These are phyloP conservation scores for Amanita subjunquillea DNA, from an alignment of 768 basidiomycete species.

Conservation along the genomic window DNA sequence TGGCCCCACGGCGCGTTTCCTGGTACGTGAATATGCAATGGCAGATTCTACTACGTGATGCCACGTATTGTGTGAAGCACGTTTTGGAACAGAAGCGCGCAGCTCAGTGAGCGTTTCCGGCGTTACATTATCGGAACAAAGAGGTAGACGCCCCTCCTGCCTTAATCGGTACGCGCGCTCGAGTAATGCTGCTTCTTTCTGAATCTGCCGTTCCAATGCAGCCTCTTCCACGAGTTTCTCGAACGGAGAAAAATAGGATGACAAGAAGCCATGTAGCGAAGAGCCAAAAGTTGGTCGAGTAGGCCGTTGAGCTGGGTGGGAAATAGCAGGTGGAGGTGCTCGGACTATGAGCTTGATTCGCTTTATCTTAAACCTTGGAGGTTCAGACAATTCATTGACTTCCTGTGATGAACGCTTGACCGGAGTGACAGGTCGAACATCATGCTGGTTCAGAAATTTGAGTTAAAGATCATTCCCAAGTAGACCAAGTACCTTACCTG, in stretches of 20 bases:
- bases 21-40: slow-evolving; percentile 15
- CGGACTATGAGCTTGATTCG: slow-evolving; percentile 63
- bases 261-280: slow-evolving; percentile 42
- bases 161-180: slow-evolving; percentile 20
- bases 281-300: slow-evolving; percentile 37
- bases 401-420: not conserved
- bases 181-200: slow-evolving; percentile 15
- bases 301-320: slow-evolving; percentile 63
- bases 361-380: slow-evolving; percentile 33
- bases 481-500: not conserved
- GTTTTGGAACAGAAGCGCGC: slow-evolving; percentile 18
- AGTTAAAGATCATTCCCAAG: not conserved
- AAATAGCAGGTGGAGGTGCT: slow-evolving; percentile 44
- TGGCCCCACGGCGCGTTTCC: slow-evolving; percentile 21
- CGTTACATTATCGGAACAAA: slow-evolving; percentile 21
- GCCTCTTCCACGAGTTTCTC: slow-evolving; percentile 36
- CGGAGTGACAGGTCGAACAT: not conserved
- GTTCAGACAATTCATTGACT: not conserved
- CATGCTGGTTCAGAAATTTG: not conserved
- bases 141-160: slow-evolving; percentile 27
- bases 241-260: slow-evolving; percentile 49
- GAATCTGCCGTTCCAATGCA: slow-evolving; percentile 18
- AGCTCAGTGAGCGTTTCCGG: slow-evolving; percentile 10
- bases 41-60: slow-evolving; percentile 44
- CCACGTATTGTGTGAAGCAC: slow-evolving; percentile 42